Percentiles rank a stretch among this genome's conserved stretches.
These are phyloP conservation scores for Penicillium mononematosum DNA, from an alignment of 495 filamentous ascomycete genomes.

Conservation along the genomic window DNA sequence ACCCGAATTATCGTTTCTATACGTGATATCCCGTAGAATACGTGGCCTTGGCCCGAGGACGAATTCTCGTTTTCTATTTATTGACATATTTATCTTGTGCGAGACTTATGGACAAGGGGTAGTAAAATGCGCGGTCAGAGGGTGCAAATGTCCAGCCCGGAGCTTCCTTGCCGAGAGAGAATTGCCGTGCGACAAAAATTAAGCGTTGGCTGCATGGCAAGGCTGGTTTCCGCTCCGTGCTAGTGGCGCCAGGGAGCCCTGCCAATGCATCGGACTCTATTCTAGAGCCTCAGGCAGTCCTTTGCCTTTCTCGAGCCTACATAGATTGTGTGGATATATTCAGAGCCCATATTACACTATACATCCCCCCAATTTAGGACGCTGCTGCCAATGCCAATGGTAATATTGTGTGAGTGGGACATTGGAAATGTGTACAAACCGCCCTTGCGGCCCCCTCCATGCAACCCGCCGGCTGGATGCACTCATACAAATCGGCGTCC, in stretches of 20 bases:
- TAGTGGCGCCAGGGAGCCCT: conserved; percentile 20
- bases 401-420: conserved; percentile 8
- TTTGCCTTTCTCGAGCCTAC: not conserved
- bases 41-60: conserved; percentile 2
- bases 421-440: not conserved
- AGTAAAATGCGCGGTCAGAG: not conserved
- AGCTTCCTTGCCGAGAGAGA: not conserved
- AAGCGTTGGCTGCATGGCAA: conserved; percentile 22
- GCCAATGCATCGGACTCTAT: conserved; percentile 8
- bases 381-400: conserved; percentile 2
- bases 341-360: not conserved
- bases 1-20: not conserved
- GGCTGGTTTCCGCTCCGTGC: conserved; percentile 18
- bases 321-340: not conserved
- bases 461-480: conserved; percentile 23
- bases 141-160: not conserved
- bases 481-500: conserved; percentile 15
- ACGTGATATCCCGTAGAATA: not conserved
- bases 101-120: not conserved
- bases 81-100: not conserved
- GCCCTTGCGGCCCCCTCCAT: conserved; percentile 11
- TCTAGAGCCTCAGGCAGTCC: not conserved
- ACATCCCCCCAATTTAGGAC: not conserved
- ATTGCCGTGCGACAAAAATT: conserved; percentile 8
- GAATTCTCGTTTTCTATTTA: not conserved